A percentile compares a stretch with the other conserved stretches of the same genome.
phyloP scores from a whole-genome alignment of 106 monocot genomes.

The Vanilla planifolia region DNA sequence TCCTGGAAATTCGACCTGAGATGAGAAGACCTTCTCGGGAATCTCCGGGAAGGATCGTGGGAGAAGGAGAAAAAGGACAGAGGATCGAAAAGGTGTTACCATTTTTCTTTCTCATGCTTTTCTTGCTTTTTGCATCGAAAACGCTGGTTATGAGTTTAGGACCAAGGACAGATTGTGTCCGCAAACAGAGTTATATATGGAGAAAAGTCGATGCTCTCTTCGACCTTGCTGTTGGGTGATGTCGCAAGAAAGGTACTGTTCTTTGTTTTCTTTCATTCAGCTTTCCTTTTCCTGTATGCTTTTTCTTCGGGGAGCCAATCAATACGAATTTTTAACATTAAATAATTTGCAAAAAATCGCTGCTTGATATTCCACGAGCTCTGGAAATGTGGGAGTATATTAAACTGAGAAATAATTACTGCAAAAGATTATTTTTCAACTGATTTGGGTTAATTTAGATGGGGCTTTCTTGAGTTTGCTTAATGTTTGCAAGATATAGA shows the following conservation, averaged over 20 bases:
- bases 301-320: not conserved
- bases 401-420: not conserved
- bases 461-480: not conserved
- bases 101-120: not conserved
- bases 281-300: not conserved
- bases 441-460: not conserved
- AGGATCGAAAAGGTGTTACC: not conserved
- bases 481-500: not conserved
- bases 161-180: not conserved
- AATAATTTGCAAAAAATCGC: too few species aligned
- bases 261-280: not conserved
- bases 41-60: constrained; percentile 3
- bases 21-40: not conserved
- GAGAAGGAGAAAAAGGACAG: not conserved
- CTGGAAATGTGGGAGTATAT: not conserved
- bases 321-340: too few species aligned
- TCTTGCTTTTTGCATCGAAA: not conserved
- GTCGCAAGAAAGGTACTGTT: not conserved
- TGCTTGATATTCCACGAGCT: too few species aligned
- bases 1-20: not conserved
- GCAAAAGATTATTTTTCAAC: not conserved
- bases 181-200: not conserved
- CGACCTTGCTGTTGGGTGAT: not conserved
- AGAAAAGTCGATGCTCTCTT: not conserved
- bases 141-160: constrained; percentile 1